These are phyloP conservation scores for Russula foetens DNA, from an alignment of 768 basidiomycete genomes.

Conservation along the genomic window DNA sequence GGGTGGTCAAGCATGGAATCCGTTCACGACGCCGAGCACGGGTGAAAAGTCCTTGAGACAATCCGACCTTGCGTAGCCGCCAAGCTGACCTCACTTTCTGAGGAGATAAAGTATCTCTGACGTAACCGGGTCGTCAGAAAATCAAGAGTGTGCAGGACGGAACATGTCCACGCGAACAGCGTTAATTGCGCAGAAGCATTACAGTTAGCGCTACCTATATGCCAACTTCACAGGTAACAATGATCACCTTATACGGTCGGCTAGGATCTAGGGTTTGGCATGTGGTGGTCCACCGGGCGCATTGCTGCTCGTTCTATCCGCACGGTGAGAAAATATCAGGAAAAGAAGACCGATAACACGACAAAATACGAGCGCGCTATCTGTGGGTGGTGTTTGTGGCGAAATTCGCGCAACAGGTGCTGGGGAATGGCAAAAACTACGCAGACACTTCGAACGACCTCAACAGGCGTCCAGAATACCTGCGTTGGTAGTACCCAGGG, in stretches of 20 bases:
- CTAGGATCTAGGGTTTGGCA: not conserved
- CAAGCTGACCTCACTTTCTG: not conserved
- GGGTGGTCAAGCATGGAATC: not conserved
- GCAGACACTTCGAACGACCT: not conserved
- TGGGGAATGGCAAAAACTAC: slow-evolving; percentile 15
- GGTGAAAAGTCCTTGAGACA: not conserved
- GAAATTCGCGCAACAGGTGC: slow-evolving; percentile 6
- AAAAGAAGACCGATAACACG: not conserved
- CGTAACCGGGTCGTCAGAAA: not conserved
- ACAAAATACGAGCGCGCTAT: not conserved
- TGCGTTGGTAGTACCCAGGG: not conserved
- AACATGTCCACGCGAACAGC: not conserved
- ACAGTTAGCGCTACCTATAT: not conserved
- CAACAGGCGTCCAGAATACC: not conserved
- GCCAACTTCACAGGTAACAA: not conserved
- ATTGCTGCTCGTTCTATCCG: slow-evolving; percentile 5
- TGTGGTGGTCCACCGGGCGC: not conserved
- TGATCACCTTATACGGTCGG: not conserved
- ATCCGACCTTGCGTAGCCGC: not conserved
- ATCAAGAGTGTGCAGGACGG: not conserved
- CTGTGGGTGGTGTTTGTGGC: not conserved
- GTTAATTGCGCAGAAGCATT: not conserved
- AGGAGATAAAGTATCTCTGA: not conserved
- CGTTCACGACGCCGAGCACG: not conserved
- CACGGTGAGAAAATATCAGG: not conserved